A percentile compares a stretch with the other conserved stretches of the same genome.
Evolutionary conservation across 169 alveolate genomes (phyloP).

Genomic region (Plasmodium knowlesi): DNA sequence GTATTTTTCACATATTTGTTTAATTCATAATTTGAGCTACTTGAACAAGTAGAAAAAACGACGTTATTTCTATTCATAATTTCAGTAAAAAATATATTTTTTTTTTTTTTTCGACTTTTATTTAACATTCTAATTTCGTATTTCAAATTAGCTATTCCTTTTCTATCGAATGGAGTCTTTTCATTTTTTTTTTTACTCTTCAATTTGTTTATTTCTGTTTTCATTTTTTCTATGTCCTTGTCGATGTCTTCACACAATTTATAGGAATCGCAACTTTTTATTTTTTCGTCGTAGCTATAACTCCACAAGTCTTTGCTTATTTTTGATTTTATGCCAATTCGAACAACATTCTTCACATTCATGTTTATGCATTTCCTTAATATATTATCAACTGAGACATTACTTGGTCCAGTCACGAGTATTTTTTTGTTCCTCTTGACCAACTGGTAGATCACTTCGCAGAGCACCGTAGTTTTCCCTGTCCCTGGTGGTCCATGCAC

Average conservation of each 20-base stretch:
- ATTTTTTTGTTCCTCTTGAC: conserved; percentile 11
- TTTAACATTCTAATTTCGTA: conserved; percentile 49
- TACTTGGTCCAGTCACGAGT: conserved; percentile 68
- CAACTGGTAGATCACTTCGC: conserved; percentile 56
- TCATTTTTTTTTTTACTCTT: conserved; percentile 56
- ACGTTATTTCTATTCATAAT: conserved; percentile 46
- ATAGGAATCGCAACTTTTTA: conserved; percentile 68
- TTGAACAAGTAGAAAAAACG: conserved; percentile 61
- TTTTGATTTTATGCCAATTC: conserved; percentile 52
- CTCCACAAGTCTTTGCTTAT: conserved; percentile 40
- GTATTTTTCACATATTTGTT: conserved; percentile 58
- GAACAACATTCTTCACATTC: conserved; percentile 37
- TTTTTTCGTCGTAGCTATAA: conserved; percentile 66
- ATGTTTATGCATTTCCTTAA: conserved; percentile 27
- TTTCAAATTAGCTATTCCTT: conserved; percentile 46
- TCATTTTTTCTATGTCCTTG: conserved; percentile 57
- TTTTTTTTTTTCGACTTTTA: conserved; percentile 52
- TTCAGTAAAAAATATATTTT: conserved; percentile 42
- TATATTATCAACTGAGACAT: conserved; percentile 67
- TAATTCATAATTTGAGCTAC: conserved; percentile 68
- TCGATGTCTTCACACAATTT: conserved; percentile 59
- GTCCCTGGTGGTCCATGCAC: conserved; percentile 77
- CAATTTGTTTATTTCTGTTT: conserved; percentile 36
- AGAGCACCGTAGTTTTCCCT: conserved; percentile 70
- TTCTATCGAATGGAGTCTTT: conserved; percentile 4